Base-by-base conservation (phyloP, 495 filamentous ascomycete genomes). In the Xylaria intraflava region DNA sequence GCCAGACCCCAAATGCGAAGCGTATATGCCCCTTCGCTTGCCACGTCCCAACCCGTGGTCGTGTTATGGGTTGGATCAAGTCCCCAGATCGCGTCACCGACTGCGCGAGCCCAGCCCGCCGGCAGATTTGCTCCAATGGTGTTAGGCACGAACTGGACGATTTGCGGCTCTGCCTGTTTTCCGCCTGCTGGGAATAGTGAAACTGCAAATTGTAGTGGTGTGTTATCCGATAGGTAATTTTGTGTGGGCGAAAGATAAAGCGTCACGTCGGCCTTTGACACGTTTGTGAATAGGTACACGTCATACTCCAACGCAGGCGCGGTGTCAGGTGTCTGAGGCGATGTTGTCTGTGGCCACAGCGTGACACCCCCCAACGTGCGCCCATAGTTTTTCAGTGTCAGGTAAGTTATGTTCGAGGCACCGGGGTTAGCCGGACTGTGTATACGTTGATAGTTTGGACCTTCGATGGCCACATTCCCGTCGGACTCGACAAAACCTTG, bases 401-500 rank as follows among this genome's bases (percentile, higher is more conserved):
- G 69, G 65, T 84, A 85, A 3, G 63, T 70, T 8, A 73, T 67
- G 52, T 69, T 69, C 3, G 62, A 51, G 1, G 62, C 53, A 19
- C 17, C 40, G 39, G 72, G 58, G 6, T 67, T 52, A 6, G 52
- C 24, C 8, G 71, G 58, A 23, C 76, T 72, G 27, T 76, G 57
- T 44, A 72, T 64, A 20, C 63, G 47, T 51, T 70, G 57, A 66
- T 77, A 79, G 61, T 85, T 74, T 16, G 78, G 74, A 9, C 78
- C 76, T 58, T 84, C 76, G 53, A 88, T 84, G 51, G 81, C 70
- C 39, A 90, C 65, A 51, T 77, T 70, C 39, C 72, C 72, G 58
- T 86, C 81, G 4, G 71, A 73, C 65, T 90, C 86, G 54, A 87
- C 79, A 56, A 85, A 87, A 41, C 84, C 85, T 38, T 69, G 43